Evolutionary conservation across 2,329 filamentous ascomycete species (phyloP).

Genomic region (Colletotrichum siamense): DNA sequence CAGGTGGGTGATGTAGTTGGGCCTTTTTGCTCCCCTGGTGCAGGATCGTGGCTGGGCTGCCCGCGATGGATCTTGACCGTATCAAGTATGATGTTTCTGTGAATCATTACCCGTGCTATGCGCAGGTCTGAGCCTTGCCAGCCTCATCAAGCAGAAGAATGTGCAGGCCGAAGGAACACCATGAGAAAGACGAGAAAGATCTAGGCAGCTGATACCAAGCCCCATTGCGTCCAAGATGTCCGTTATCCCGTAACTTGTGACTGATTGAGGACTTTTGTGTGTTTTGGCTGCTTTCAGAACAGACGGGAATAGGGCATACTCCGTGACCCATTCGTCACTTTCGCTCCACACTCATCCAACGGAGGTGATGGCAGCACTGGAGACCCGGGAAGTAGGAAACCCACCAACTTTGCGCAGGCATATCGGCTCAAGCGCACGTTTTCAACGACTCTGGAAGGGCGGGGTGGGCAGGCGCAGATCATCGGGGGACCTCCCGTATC

Average conservation of each 20-base stretch:
- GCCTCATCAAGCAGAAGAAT: background rate
- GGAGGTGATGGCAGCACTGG: background rate
- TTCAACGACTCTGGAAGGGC: background rate
- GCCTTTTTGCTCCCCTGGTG: background rate
- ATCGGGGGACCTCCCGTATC: background rate
- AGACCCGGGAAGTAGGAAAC: background rate
- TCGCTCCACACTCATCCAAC: background rate
- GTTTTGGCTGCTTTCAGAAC: background rate
- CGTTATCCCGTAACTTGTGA: background rate
- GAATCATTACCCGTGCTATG: background rate
- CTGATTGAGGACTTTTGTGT: background rate
- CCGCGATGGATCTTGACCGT: background rate
- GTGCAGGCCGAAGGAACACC: background rate
- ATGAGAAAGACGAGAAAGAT: background rate
- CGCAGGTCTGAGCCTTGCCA: background rate
- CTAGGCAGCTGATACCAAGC: background rate
- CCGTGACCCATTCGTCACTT: background rate
- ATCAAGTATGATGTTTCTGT: background rate
- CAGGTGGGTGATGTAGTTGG: background rate
- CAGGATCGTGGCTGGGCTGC: background rate
- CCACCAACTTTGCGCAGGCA: background rate
- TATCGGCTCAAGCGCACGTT: background rate
- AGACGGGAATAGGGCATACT: background rate
- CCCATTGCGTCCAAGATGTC: background rate
- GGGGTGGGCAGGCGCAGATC: background rate